Conservation (phyloP, 2,329 filamentous ascomycete species). For the Claviceps capensis region DNA sequence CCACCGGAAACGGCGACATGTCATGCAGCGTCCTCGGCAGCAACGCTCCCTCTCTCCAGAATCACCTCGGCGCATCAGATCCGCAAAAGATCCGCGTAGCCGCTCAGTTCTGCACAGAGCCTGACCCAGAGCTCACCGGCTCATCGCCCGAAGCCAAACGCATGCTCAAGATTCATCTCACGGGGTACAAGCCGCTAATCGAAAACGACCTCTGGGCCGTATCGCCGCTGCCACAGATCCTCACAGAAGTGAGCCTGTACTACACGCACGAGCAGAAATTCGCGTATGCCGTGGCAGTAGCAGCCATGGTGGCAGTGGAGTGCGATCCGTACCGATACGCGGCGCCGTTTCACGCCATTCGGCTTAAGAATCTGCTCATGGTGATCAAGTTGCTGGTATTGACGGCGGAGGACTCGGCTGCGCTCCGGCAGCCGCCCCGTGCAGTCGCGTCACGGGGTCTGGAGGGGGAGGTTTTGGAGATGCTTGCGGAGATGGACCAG, state of each 20-base stretch:
- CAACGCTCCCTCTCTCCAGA: constrained; percentile 6
- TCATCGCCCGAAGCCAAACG: not conserved
- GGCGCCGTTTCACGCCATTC: constrained; percentile 34
- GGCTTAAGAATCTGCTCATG: constrained; percentile 37
- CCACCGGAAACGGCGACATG: constrained; percentile 24
- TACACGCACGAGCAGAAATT: constrained; percentile 29
- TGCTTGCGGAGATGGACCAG: constrained; percentile 33
- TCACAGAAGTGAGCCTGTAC: constrained; percentile 31
- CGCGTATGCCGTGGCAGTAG: constrained; percentile 29
- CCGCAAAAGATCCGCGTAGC: constrained; percentile 12
- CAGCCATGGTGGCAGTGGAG: constrained; percentile 32
- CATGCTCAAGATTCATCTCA: not conserved
- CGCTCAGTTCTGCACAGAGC: not conserved
- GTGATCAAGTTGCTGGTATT: constrained; percentile 39
- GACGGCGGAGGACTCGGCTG: constrained; percentile 25
- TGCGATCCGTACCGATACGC: constrained; percentile 36
- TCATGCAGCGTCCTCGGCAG: constrained; percentile 26
- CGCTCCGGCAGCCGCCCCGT: constrained; percentile 15
- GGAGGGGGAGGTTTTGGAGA: constrained; percentile 14
- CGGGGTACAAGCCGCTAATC: constrained; percentile 12
- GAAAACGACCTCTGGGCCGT: constrained; percentile 29
- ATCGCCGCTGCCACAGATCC: constrained; percentile 31
- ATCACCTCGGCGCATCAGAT: constrained; percentile 10
- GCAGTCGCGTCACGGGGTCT: constrained; percentile 11
- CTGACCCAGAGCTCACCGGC: not conserved